Evolutionary conservation across 345 rosid genomes (phyloP).

Genomic region (Melaleuca quinquenervia): DNA sequence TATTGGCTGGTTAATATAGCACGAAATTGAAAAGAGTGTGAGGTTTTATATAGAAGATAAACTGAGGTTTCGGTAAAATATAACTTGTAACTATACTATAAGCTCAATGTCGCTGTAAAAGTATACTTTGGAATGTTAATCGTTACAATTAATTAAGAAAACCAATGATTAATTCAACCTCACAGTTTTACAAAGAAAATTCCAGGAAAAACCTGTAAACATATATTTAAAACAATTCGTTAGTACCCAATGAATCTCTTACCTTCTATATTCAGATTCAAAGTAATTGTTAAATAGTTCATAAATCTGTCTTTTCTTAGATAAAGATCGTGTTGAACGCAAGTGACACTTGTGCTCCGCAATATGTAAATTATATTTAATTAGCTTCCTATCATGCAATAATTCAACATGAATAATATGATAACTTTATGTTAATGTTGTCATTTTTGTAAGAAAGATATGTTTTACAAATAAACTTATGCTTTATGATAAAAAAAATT

Average conservation of each 20-base stretch:
- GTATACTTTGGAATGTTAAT: not conserved
- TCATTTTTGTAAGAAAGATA: not conserved
- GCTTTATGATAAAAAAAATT: not conserved
- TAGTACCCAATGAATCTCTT: too few relatives aligned
- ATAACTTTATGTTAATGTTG: not conserved
- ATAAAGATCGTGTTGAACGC: not conserved
- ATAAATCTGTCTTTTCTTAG: not conserved
- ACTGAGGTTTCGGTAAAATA: not conserved
- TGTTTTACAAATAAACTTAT: too few relatives aligned
- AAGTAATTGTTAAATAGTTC: too few relatives aligned
- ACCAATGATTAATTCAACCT: too few relatives aligned
- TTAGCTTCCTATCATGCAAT: not conserved
- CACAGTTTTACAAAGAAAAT: too few relatives aligned
- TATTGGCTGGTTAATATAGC: not conserved
- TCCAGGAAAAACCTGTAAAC: not conserved
- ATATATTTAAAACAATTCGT: too few relatives aligned
- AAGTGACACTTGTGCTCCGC: not conserved
- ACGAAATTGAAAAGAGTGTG: not conserved
- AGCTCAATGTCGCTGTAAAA: not conserved
- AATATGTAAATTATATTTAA: not conserved
- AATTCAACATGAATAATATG: not conserved
- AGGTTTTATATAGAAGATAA: not conserved
- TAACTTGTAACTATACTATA: not conserved
- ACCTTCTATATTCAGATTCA: too few relatives aligned
- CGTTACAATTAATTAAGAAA: too few relatives aligned